Conservation (phyloP, 495 filamentous ascomycete species). For the Corynascus novoguineensis region DNA sequence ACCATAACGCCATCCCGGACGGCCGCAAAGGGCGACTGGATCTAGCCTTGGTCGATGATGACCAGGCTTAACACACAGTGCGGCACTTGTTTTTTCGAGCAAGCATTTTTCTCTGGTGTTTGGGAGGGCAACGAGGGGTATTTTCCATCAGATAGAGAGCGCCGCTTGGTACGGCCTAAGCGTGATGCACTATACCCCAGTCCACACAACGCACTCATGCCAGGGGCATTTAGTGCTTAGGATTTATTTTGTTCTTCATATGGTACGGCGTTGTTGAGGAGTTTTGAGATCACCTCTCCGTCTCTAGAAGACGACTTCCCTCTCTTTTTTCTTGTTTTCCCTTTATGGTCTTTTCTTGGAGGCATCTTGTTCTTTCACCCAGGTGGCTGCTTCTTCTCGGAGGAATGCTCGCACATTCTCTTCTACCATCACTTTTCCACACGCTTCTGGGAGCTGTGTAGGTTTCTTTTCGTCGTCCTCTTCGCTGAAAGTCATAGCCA, state of each 20-base stretch:
- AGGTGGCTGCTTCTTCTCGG: background rate
- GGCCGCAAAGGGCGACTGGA: constrained; percentile 26
- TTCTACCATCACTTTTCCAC: background rate
- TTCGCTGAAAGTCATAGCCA: background rate
- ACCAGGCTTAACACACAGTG: constrained; percentile 1
- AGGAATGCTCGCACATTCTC: background rate
- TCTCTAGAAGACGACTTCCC: background rate
- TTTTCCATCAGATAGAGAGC: background rate
- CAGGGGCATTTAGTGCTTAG: background rate
- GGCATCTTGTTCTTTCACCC: background rate
- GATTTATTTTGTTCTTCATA: background rate
- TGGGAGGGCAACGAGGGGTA: constrained; percentile 1
- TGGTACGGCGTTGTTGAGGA: constrained; percentile 1
- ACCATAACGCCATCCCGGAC: background rate
- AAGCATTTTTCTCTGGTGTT: constrained; percentile 32
- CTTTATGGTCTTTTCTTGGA: background rate
- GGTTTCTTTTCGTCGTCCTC: background rate
- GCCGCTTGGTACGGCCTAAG: constrained; percentile 4
- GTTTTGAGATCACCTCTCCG: background rate
- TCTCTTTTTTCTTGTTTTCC: constrained; percentile 1
- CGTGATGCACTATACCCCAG: background rate
- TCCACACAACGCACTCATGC: background rate
- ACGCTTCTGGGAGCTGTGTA: background rate
- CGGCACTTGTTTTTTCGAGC: constrained; percentile 11
- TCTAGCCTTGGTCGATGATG: constrained; percentile 2